phyloP scores from a whole-genome alignment of 2,329 filamentous ascomycete species.

The Talaromyces amestolkiae region DNA sequence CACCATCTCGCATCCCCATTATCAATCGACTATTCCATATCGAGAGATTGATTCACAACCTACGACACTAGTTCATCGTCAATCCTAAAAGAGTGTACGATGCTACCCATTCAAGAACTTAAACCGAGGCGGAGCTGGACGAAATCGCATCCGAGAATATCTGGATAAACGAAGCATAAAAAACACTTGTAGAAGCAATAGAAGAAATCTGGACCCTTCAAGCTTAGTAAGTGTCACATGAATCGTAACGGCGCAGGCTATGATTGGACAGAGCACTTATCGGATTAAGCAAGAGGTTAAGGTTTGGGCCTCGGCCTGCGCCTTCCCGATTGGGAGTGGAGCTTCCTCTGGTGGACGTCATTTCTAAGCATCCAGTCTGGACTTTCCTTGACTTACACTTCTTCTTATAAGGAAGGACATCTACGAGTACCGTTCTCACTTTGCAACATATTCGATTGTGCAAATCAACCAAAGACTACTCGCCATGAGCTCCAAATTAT shows the following conservation, averaged over 20 bases:
- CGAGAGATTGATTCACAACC: too few species aligned
- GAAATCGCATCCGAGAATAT: neutral
- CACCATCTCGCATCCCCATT: neutral
- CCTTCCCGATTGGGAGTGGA: conserved; percentile 9
- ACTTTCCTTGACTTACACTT: neutral
- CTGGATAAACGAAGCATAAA: neutral
- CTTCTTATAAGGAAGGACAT: neutral
- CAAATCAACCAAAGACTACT: neutral
- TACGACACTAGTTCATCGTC: neutral
- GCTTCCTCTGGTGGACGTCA: conserved; percentile 8
- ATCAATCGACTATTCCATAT: neutral
- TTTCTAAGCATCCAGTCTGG: conserved; percentile 1
- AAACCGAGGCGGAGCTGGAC: neutral
- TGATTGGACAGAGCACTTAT: conserved; percentile 3
- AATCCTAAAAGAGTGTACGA: neutral
- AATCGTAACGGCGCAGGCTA: neutral
- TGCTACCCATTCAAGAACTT: neutral
- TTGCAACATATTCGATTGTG: neutral
- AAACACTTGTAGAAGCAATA: neutral
- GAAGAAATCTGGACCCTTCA: neutral
- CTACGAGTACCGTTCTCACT: too few species aligned
- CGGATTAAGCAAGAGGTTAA: neutral
- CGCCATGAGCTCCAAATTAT: conserved; percentile 61
- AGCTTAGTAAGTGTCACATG: neutral
- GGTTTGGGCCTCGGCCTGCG: conserved; percentile 10